Evolutionary conservation across 2,329 filamentous ascomycete genomes (phyloP).

Genomic region (Calonectria pauciramosa): DNA sequence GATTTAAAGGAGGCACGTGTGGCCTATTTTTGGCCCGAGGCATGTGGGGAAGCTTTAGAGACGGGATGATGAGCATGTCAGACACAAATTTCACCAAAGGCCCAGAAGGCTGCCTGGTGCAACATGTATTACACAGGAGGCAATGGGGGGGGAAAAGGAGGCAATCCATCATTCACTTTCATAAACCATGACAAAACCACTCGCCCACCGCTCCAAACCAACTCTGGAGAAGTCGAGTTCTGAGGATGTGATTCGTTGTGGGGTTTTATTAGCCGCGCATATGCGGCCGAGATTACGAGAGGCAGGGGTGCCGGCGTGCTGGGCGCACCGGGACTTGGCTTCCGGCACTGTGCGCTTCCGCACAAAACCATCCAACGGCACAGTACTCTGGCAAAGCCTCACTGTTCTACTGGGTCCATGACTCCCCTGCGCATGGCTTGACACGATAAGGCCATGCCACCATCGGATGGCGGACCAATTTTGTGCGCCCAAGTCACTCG

Average conservation of each 20-base stretch:
- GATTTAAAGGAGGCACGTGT: conserved; percentile 11
- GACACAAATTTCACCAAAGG: neutral
- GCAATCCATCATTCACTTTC: neutral
- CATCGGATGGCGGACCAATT: conserved; percentile 16
- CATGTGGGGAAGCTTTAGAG: neutral
- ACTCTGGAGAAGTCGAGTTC: conserved; percentile 1
- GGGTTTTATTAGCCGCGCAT: conserved; percentile 43
- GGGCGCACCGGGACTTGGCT: neutral
- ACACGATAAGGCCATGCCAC: conserved; percentile 42
- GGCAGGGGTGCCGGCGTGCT: conserved; percentile 28
- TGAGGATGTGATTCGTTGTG: conserved; percentile 38
- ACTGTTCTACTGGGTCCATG: conserved; percentile 20
- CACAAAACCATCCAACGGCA: neutral
- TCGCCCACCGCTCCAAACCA: conserved; percentile 2
- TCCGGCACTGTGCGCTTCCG: conserved; percentile 34
- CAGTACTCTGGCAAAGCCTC: conserved; percentile 20
- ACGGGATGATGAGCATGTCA: conserved; percentile 4
- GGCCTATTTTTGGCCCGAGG: conserved; percentile 8
- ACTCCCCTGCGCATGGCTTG: conserved; percentile 39
- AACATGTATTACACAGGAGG: neutral
- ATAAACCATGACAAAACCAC: neutral
- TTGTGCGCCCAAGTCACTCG: conserved; percentile 20
- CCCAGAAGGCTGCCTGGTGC: neutral
- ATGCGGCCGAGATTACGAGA: conserved; percentile 47
- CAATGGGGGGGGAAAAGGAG: neutral